Evolutionary conservation across 352 stramenopile genomes (phyloP).

Genomic region (Pythium dissimile): DNA sequence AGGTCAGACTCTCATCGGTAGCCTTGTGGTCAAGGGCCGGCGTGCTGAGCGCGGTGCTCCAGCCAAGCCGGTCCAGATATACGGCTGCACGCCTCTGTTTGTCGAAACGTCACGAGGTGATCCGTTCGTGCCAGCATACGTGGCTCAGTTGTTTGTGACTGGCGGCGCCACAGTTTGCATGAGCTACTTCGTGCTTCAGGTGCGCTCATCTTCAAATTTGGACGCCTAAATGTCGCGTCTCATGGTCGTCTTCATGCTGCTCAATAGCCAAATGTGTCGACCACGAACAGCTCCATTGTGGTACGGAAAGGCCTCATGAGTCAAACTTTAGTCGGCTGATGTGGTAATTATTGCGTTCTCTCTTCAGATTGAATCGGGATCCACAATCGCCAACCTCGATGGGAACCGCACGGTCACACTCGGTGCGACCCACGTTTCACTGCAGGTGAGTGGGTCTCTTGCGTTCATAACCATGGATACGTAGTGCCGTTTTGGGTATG

Average conservation of each 20-base stretch:
- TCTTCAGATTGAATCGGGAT: constrained; percentile 21
- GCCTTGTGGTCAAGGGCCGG: constrained; percentile 55
- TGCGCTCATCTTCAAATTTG: constrained; percentile 7
- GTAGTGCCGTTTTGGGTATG: too few relatives aligned
- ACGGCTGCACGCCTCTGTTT: constrained; percentile 76
- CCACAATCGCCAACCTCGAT: constrained; percentile 9
- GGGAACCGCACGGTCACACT: constrained; percentile 13
- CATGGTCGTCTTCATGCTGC: not conserved
- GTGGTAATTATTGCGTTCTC: not conserved
- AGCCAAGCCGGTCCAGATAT: constrained; percentile 64
- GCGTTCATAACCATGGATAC: too few relatives aligned
- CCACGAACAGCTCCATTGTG: constrained; percentile 25
- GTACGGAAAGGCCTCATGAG: constrained; percentile 3
- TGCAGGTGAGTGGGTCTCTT: constrained; percentile 20
- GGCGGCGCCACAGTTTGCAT: constrained; percentile 60
- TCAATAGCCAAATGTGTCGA: constrained; percentile 14
- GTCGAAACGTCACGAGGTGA: constrained; percentile 39
- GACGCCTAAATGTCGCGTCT: not conserved
- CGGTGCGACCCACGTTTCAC: constrained; percentile 14
- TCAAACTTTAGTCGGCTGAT: not conserved
- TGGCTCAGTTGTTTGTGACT: constrained; percentile 63
- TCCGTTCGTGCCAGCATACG: constrained; percentile 49
- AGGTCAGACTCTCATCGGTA: constrained; percentile 18
- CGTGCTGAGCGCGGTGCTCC: constrained; percentile 46
- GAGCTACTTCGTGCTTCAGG: constrained; percentile 51